These are phyloP conservation scores for Curvularia eragrostidis DNA, from an alignment of 2,329 filamentous ascomycete genomes.

Conservation along the genomic window DNA sequence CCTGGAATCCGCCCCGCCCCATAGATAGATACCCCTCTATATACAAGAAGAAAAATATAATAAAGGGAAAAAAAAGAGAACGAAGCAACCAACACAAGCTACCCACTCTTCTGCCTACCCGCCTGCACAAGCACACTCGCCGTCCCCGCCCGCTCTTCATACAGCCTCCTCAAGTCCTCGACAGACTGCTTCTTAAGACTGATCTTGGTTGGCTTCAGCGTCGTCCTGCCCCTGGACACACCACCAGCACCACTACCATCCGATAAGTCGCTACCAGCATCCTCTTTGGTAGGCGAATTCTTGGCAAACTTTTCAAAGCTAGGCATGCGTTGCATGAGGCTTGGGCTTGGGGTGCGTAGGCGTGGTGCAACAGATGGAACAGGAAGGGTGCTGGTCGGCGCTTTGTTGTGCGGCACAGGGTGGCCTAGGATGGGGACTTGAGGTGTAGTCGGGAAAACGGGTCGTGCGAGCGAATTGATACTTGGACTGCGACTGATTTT, in stretches of 20 bases:
- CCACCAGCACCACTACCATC: conserved; percentile 13
- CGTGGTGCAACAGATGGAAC: conserved; percentile 33
- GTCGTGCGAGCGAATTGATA: conserved; percentile 48
- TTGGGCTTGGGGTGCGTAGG: conserved; percentile 49
- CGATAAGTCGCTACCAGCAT: not conserved
- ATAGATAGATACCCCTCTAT: too few species aligned
- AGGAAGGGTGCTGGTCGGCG: conserved; percentile 37
- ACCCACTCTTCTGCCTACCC: conserved; percentile 12
- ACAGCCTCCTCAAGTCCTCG: conserved; percentile 56
- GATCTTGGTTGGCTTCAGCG: conserved; percentile 45
- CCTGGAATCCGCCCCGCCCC: too few species aligned
- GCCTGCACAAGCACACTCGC: conserved; percentile 41
- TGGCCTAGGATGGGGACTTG: conserved; percentile 33
- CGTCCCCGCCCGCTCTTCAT: conserved; percentile 56
- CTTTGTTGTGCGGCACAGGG: conserved; percentile 35
- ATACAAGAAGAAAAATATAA: too few species aligned
- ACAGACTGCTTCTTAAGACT: conserved; percentile 55
- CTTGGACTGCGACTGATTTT: conserved; percentile 37
- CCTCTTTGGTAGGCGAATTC: conserved; percentile 22
- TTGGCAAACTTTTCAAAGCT: conserved; percentile 48
- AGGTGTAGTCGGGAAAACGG: conserved; percentile 38
- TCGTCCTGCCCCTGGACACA: conserved; percentile 19
- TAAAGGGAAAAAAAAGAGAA: too few species aligned
- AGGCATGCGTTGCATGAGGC: conserved; percentile 56
- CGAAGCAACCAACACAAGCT: too few species aligned